Conservation (phyloP, 2,329 filamentous ascomycete species). For the Byssochlamys sp. region DNA sequence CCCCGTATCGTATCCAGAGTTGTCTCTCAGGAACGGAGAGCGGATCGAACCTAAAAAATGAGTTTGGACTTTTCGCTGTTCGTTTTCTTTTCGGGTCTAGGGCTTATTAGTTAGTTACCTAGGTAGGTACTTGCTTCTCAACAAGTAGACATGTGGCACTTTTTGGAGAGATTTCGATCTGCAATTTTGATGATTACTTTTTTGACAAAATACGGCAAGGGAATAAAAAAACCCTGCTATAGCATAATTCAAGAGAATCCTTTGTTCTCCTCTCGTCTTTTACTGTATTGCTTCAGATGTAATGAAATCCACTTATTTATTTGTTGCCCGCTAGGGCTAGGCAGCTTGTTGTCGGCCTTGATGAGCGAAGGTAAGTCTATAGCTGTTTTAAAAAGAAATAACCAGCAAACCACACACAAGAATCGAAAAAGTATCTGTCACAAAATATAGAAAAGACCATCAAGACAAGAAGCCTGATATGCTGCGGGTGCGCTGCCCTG, state of each 20-base stretch:
- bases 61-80: background rate
- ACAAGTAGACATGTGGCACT: no score
- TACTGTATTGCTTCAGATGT: background rate
- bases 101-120: no score
- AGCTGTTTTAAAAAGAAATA: conserved; percentile 14
- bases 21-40: background rate
- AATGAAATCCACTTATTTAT: background rate
- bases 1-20: background rate
- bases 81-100: no score
- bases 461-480: conserved; percentile 8
- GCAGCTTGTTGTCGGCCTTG: background rate
- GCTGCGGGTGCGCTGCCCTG: conserved; percentile 8
- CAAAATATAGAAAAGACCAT: conserved; percentile 4
- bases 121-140: no score
- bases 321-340: background rate
- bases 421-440: conserved; percentile 6
- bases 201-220: no score
- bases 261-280: background rate
- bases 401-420: conserved; percentile 9
- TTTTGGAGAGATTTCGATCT: no score
- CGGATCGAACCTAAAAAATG: background rate
- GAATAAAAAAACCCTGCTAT: no score
- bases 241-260: background rate
- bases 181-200: no score
- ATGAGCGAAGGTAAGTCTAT: conserved; percentile 18